Base-by-base conservation (phyloP, 2,329 filamentous ascomycete species). In the Stylonectria norvegica region DNA sequence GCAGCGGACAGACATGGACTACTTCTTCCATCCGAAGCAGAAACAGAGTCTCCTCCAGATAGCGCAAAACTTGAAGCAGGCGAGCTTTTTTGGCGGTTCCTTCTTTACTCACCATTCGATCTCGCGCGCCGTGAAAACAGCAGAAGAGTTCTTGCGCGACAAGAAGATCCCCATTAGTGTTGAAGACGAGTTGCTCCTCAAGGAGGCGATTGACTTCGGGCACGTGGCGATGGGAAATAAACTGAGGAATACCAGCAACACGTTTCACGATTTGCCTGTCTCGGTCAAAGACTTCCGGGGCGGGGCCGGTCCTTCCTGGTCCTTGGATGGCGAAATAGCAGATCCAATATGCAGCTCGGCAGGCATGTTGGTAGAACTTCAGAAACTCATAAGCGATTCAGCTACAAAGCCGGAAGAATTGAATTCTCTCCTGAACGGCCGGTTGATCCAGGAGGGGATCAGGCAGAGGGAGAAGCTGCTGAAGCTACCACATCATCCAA, bases 21-120 rank as follows among this genome's bases (percentile, higher is more conserved):
- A 95, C 58, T 84, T 97, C 48, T 96, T 96, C 53, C 86, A 95
- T 53, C 76, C 79, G 1, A 80, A 76, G 10, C 90, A 90, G 53
- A 69, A 77, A 20, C 83, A 81, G 47, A 73, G 75, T 27, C 68
- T 95, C 10, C 67, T 82, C 18, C 71, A 79, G 38, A 69, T 95
- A 2, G 83, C 95, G 4, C 76, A 75, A 40, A 95, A 96, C 56
- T 63, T 95, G 31, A 79, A 88, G 14, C 85, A 93, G 57, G 83
- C 87, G 5, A 88, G 86, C 34, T 95, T 95, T 57, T 94, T 91
- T 62, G 81, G 79, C 9, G 90, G 87, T 65, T 84, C 84, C 0
- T 90, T 89, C 34, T 89, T 85, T 54, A 78, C 79, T 0, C 63
- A 69, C 0, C 66, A 71, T 1, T 80, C 89, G 40, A 76, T 95